These are phyloP conservation scores for Paramecium bursaria DNA, from an alignment of 73 alveolate genomes.

Conservation along the genomic window DNA sequence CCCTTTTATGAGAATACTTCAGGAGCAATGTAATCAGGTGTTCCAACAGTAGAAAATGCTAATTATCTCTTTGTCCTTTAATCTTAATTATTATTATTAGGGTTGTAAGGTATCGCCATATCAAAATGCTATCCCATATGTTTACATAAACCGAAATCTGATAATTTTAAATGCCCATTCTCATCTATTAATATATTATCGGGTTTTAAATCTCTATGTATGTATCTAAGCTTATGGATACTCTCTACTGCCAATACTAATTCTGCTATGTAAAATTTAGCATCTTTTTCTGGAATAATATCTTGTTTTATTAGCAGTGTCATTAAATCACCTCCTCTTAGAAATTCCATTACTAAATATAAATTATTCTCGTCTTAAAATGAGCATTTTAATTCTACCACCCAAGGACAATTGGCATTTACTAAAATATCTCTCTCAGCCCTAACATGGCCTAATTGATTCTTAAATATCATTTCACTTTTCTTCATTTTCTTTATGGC, in stretches of 20 bases:
- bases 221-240: constrained; percentile 59
- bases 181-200: constrained; percentile 58
- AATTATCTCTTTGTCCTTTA: constrained; percentile 86
- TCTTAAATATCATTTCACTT: constrained; percentile 76
- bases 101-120: constrained; percentile 34
- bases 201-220: constrained; percentile 68
- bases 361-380: constrained; percentile 81
- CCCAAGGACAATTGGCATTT: constrained; percentile 68
- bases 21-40: constrained; percentile 99
- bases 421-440: constrained; percentile 84
- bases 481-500: constrained; percentile 83
- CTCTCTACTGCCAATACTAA: constrained; percentile 63
- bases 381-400: constrained; percentile 64
- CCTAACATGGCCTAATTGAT: constrained; percentile 80
- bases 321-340: constrained; percentile 88
- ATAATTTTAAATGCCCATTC: constrained; percentile 59
- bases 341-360: constrained; percentile 84
- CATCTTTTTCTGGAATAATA: constrained; percentile 63
- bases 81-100: constrained; percentile 75
- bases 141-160: constrained; percentile 67
- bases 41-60: constrained; percentile 96
- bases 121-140: constrained; percentile 60
- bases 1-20: constrained; percentile 91
- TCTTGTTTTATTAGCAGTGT: constrained; percentile 71
- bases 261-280: constrained; percentile 67